These are phyloP conservation scores for Thielaviopsis punctulata DNA, from an alignment of 2,329 filamentous ascomycete species.

Conservation along the genomic window DNA sequence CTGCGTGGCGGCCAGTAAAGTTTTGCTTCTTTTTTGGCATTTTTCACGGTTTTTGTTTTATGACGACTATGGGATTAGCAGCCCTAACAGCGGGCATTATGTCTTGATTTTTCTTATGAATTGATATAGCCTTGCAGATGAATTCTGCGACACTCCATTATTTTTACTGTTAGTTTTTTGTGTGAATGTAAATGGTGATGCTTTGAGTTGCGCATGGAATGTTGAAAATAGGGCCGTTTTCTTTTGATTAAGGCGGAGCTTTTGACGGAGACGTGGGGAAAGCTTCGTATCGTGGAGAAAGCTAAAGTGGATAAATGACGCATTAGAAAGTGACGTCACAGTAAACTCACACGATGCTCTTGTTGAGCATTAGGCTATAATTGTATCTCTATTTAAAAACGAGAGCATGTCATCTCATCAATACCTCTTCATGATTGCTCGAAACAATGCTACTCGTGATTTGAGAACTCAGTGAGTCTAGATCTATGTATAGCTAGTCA, in stretches of 20 bases:
- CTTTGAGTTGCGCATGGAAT: not conserved
- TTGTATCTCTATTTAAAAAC: no score
- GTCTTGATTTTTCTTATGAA: slow-evolving; percentile 8
- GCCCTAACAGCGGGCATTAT: slow-evolving; percentile 1
- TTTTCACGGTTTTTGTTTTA: not conserved
- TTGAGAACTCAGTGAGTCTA: no score
- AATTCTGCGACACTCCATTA: not conserved
- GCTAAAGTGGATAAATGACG: not conserved
- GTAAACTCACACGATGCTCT: no score
- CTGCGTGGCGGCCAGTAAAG: slow-evolving; percentile 46
- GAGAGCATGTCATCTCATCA: no score
- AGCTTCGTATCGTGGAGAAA: not conserved
- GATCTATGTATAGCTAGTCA: no score
- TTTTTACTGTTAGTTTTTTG: not conserved
- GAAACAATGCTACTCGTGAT: no score
- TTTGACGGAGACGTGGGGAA: not conserved
- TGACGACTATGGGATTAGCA: slow-evolving; percentile 2
- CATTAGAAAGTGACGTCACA: slow-evolving; percentile 38
- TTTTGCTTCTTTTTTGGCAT: not conserved
- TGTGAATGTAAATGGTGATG: not conserved
- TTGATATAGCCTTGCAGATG: slow-evolving; percentile 6
- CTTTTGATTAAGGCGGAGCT: not conserved
- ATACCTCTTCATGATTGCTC: no score
- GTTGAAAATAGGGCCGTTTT: not conserved
- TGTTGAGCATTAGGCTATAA: no score